Conservation (phyloP, 2,329 filamentous ascomycete species). For the Cercospora nicotianae region DNA sequence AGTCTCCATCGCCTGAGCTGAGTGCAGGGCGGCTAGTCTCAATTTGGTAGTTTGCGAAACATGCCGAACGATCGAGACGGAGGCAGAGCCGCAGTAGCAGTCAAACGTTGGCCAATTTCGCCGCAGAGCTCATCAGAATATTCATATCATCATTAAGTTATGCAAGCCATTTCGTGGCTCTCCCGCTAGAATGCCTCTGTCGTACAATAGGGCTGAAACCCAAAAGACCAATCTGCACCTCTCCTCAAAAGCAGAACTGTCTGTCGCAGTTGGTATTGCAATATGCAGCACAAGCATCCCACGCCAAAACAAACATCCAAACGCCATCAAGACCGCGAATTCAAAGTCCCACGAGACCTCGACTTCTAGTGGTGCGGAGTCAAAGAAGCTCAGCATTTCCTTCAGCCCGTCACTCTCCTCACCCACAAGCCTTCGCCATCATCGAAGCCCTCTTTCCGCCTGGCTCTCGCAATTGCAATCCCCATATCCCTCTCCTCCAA, state of each 20-base stretch:
- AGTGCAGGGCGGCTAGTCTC: neutral
- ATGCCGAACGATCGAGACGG: neutral
- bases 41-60: neutral
- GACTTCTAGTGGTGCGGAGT: neutral
- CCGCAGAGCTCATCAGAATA: neutral
- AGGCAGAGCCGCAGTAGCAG: neutral
- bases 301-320: neutral
- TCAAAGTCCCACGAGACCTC: neutral
- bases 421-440: slow-evolving; percentile 76
- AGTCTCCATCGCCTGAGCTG: neutral
- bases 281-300: neutral
- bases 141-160: neutral
- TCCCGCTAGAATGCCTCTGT: neutral
- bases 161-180: neutral
- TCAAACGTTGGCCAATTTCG: too few species aligned
- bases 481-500: slow-evolving; percentile 78
- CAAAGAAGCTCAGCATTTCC: neutral
- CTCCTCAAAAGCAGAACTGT: neutral
- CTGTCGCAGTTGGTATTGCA: neutral
- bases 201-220: neutral
- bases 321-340: neutral
- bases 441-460: slow-evolving; percentile 59
- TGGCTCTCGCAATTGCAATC: slow-evolving; percentile 72
- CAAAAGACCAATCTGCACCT: neutral
- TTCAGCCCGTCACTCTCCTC: slow-evolving; percentile 66